Evolutionary conservation across 805 yeast genomes (phyloP).

Genomic region (Brettanomyces naardenensis): DNA sequence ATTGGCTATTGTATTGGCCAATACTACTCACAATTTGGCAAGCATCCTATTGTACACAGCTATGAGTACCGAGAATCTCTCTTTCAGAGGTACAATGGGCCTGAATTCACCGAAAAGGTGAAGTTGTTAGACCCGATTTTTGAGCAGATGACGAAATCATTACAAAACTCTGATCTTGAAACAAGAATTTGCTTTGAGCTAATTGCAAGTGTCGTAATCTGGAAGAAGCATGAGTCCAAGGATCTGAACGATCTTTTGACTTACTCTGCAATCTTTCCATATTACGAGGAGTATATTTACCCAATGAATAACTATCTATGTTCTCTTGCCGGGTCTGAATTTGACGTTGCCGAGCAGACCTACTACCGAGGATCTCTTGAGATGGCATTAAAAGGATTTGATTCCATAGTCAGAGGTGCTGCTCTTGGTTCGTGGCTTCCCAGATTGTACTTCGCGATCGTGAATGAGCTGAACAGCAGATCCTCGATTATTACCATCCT

Average conservation of each 20-base stretch:
- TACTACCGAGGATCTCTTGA: conserved; percentile 10
- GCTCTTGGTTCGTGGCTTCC: conserved; percentile 25
- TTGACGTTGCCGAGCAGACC: conserved; percentile 9
- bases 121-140: conserved; percentile 23
- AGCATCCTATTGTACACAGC: conserved; percentile 8
- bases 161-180: conserved; percentile 12
- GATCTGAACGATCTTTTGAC: conserved; percentile 20
- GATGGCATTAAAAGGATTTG: conserved; percentile 11
- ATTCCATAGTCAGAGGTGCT: conserved; percentile 6
- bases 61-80: conserved; percentile 13
- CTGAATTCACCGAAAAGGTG: conserved; percentile 14
- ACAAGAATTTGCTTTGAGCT: conserved; percentile 28
- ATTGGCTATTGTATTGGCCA: conserved; percentile 24
- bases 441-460: conserved; percentile 24
- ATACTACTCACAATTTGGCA: conserved; percentile 22
- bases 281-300: conserved; percentile 16
- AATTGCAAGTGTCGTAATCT: conserved; percentile 32
- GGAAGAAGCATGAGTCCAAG: conserved; percentile 15
- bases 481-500: conserved; percentile 28
- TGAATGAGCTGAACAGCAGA: conserved; percentile 24
- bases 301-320: conserved; percentile 31
- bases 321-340: conserved; percentile 22
- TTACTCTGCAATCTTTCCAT: conserved; percentile 13
- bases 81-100: conserved; percentile 7
- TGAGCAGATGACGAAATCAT: conserved; percentile 16